Base-by-base conservation (phyloP, 495 filamentous ascomycete species). In the Talaromyces ruber region DNA sequence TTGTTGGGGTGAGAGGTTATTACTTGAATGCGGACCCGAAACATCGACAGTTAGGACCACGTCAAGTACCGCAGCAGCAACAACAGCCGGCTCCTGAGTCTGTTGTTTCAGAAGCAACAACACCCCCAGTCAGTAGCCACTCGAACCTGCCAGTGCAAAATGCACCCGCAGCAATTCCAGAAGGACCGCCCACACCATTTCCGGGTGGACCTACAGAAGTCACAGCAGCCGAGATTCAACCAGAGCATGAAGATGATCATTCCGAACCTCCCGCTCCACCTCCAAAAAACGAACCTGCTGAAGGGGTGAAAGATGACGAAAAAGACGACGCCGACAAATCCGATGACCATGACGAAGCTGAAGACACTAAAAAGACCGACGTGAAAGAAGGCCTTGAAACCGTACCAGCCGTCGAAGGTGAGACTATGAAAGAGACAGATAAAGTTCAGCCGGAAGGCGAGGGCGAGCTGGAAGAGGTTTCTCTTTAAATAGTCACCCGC, bases 1-100 rank as follows among this genome's bases (percentile, higher is more conserved):
- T 99, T 65, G 88, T 97, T 18, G 92, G 93, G 45, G 95, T 98
- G 30, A 85, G 95, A 60, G 91, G 90, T 61, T 99, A 97, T 71
- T 99, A 99, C 72, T 79, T 99, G 6, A 91, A 94, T 72, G 94
- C 92, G 6, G 90, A 93, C 69, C 88, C 88, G 16, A 81, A 84
- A 68, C 69, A 84, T 43, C 72, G 86, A 59, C 81, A 85, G 58
- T 73, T 88, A 11, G 84, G 85, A 14, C 78, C 72, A 3, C 70
- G 75, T 9, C 72, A 75, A 43, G 68, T 70, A 43, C 71, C 73
- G 18, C 72, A 78, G 64, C 72, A 74, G 28, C 77, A 76, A 60
- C 77, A 78, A 64, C 73, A 50, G 26, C 43, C 50, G 16, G 45
- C 26, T 24, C 75, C 76, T n/a, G 72, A 70, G 9, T 78, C 76